Evolutionary conservation across 2,329 filamentous ascomycete genomes (phyloP), one percentile per base, ranked within the genome.

Genomic region (Ascochyta pisi): DNA sequence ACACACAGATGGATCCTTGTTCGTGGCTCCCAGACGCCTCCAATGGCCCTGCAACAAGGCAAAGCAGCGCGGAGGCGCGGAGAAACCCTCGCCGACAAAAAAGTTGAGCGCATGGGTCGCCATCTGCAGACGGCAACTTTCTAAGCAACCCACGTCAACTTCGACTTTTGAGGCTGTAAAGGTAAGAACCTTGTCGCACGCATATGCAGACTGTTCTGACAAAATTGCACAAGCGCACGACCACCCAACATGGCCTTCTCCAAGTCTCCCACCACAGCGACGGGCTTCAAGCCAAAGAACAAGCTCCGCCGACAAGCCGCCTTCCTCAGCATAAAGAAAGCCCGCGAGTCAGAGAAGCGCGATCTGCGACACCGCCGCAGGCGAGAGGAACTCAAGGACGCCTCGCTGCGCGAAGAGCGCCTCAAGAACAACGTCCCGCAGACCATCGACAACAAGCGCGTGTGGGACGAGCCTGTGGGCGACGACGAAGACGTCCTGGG

Each of bases 321-420:
- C 57, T 89, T 92, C 71, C 82, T 96, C 57, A 87, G 90, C 65
- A 84, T 89, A 71, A 98, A 97, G 79, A 89, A 89, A 72, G 81
- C 84, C 40, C 86, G 86, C 63, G 90, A 92, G 72, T 88, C 87
- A 71, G 81, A 87, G 42, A 90, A 89, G 68, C 87, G 91, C 68
- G 90, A 92, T 68, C 84, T 88, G 68, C 87, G 93, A 60, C 89
- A 92, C 73, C 85, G 85, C 44, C 84, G 91, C 57, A 92, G 91
- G 78, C 91, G 89, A 77, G 90, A 93, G 70, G 95, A 99, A 77
- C 85, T 89, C 62, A 90, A 89, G 75, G 86, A 97, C 69, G 93
- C 94, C 2, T 84, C 86, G 56, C 77, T 96, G 57, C 86, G 87
- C 64, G 86, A 86, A 58, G 85, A 89, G 63, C 86, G 95, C 66